A percentile compares a stretch with the other conserved stretches of the same genome.
phyloP scores from a whole-genome alignment of 805 yeast species.

The Ogataea methylovora region DNA sequence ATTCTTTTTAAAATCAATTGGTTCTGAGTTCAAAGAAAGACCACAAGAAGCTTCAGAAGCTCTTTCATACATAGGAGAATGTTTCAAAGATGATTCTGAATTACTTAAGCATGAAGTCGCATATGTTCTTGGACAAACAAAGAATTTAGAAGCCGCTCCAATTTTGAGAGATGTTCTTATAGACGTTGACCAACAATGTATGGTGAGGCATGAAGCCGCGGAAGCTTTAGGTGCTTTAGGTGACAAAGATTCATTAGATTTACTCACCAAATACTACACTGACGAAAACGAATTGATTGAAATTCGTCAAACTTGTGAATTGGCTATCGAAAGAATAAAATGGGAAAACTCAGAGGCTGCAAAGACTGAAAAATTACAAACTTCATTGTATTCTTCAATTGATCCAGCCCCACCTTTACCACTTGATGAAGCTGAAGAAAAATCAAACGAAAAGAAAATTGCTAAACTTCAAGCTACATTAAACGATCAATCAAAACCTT shows the following conservation, averaged over 20 bases:
- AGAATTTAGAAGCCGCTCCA: slow-evolving; percentile 72
- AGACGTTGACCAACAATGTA: slow-evolving; percentile 66
- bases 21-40: slow-evolving; percentile 56
- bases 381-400: slow-evolving; percentile 74
- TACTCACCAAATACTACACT: slow-evolving; percentile 57
- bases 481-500: slow-evolving; percentile 68
- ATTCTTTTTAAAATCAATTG: slow-evolving; percentile 82
- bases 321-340: slow-evolving; percentile 88
- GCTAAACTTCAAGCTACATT: slow-evolving; percentile 59
- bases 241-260: slow-evolving; percentile 59
- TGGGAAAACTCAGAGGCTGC: slow-evolving; percentile 77
- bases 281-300: slow-evolving; percentile 70
- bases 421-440: slow-evolving; percentile 30
- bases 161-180: slow-evolving; percentile 64
- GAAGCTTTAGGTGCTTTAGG: slow-evolving; percentile 97
- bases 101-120: slow-evolving; percentile 96
- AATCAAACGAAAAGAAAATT: slow-evolving; percentile 44
- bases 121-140: slow-evolving; percentile 93
- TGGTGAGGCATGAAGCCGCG: slow-evolving; percentile 99
- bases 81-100: slow-evolving; percentile 78
- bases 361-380: slow-evolving; percentile 62
- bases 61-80: slow-evolving; percentile 75
- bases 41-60: slow-evolving; percentile 54
- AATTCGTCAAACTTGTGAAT: slow-evolving; percentile 94
- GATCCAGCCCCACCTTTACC: slow-evolving; percentile 99